Percentiles rank a stretch among this genome's conserved stretches.
These are phyloP conservation scores for Botrytis galanthina DNA, from an alignment of 2,329 filamentous ascomycete genomes.

Conservation along the genomic window DNA sequence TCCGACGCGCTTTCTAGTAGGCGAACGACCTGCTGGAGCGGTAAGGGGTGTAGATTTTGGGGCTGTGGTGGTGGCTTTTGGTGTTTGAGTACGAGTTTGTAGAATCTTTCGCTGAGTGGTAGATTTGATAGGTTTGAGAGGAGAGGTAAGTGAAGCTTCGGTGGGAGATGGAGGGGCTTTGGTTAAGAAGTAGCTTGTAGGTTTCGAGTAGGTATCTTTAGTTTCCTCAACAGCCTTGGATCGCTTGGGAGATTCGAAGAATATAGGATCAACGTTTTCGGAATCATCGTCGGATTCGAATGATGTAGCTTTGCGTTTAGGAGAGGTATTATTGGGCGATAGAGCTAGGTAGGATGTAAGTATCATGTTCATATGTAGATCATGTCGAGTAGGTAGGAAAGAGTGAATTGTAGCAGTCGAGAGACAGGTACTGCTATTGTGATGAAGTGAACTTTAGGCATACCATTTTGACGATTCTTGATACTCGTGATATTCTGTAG, in stretches of 20 bases:
- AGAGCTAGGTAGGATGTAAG: conserved; percentile 29
- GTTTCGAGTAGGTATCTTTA: conserved; percentile 15
- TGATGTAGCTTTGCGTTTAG: conserved; percentile 59
- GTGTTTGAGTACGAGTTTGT: conserved; percentile 52
- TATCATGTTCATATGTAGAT: conserved; percentile 24
- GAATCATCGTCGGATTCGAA: conserved; percentile 48
- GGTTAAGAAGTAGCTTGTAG: conserved; percentile 34
- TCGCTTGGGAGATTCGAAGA: conserved; percentile 54
- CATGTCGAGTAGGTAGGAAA: background rate
- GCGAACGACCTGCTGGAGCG: conserved; percentile 78
- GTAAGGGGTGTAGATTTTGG: conserved; percentile 54
- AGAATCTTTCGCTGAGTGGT: conserved; percentile 43
- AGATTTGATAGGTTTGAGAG: conserved; percentile 28
- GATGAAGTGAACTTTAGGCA: conserved; percentile 22
- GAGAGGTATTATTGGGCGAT: conserved; percentile 20
- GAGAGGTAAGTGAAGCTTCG: conserved; percentile 27
- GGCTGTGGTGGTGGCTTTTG: conserved; percentile 44
- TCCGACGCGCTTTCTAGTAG: conserved; percentile 68
- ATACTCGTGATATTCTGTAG: conserved; percentile 70
- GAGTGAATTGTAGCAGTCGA: background rate
- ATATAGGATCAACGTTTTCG: conserved; percentile 60
- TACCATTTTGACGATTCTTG: conserved; percentile 77
- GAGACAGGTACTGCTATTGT: background rate
- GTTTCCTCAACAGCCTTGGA: conserved; percentile 26
- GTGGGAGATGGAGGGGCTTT: conserved; percentile 38